Base-by-base conservation (phyloP, 805 yeast genomes). In the Kuraishia floccosa region DNA sequence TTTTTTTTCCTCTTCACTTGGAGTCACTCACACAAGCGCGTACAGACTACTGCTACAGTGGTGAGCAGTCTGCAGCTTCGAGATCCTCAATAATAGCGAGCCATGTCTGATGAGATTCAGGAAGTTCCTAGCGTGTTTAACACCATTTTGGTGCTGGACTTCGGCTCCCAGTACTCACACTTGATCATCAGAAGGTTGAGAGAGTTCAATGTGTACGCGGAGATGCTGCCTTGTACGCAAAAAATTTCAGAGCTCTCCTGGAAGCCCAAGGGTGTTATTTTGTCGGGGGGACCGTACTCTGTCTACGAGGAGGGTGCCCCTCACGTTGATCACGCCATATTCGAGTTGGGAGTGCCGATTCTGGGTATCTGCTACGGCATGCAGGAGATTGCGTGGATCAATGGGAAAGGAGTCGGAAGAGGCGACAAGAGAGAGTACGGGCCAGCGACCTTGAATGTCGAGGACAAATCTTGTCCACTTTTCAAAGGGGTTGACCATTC, bases 181-280 rank as follows among this genome's bases (percentile, higher is more conserved):
- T 64, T 91, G 55, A 86, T 91, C 56, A 87, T 96, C 38, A 81
- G 98, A 63, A 83, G 98, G 63, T 72, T 91, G 46, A 84, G 98
- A 70, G 98, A 91, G 60, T 83, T 87, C 68, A 86, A 91, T 58
- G 89, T 91, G 43, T 91, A 91, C 59, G 97, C 98, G 43, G 98
- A 91, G 65, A 91, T 91, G 98, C 72, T 91, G 41, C 98, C 98
- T 44, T 91, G 98, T 64, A 91, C 98, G 33, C 98, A 93, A 63
- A 91, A 91, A 67, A 89, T 91, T 52, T 55, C 79, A 33, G 96
- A 89, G 44, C 71, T 91, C 47, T 60, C 76, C 37, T 91, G 96
- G 93, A 87, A 75, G 54, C 98, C 98, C 44, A 83, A 78, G 56
- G 98, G 98, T 63, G 78, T 91, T 36, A 91, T 91, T 50, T 65